These are phyloP conservation scores for Pezicula radicicola DNA, from an alignment of 2,329 filamentous ascomycete species.

Conservation along the genomic window DNA sequence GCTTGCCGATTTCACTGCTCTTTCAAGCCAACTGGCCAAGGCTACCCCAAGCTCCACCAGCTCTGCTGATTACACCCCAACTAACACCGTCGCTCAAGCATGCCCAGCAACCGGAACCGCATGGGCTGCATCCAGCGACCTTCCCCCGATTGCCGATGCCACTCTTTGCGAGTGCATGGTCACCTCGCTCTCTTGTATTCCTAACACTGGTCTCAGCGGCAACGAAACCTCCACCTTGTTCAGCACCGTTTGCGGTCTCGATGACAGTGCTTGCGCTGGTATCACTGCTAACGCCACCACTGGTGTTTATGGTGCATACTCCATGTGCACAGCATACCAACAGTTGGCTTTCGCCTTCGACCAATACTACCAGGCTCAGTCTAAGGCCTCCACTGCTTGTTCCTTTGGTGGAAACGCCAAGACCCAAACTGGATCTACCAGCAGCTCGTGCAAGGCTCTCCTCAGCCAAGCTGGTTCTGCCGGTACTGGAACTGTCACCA, in stretches of 20 bases:
- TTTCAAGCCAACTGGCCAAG: slow-evolving; percentile 67
- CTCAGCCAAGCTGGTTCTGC: slow-evolving; percentile 61
- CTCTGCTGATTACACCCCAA: slow-evolving; percentile 67
- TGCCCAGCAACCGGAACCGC: slow-evolving; percentile 65
- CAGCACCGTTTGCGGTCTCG: slow-evolving; percentile 64
- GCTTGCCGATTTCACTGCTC: slow-evolving; percentile 70
- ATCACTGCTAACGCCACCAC: slow-evolving; percentile 65
- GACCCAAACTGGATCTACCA: slow-evolving; percentile 42
- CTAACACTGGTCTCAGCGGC: slow-evolving; percentile 52
- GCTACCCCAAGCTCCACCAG: slow-evolving; percentile 65
- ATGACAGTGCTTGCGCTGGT: slow-evolving; percentile 57
- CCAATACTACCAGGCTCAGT: slow-evolving; percentile 63
- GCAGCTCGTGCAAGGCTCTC: slow-evolving; percentile 53
- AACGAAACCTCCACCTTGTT: slow-evolving; percentile 69
- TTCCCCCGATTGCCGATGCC: slow-evolving; percentile 80
- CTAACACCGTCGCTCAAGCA: slow-evolving; percentile 61
- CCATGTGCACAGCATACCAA: slow-evolving; percentile 69
- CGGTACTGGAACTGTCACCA: slow-evolving; percentile 54
- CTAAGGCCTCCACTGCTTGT: slow-evolving; percentile 57
- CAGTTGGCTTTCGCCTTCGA: slow-evolving; percentile 74
- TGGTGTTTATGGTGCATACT: slow-evolving; percentile 73
- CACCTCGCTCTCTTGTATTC: slow-evolving; percentile 67
- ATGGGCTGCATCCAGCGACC: slow-evolving; percentile 69
- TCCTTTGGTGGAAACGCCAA: slow-evolving; percentile 67
- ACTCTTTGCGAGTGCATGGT: slow-evolving; percentile 85